phyloP scores from a whole-genome alignment of 192 early-diverging fungal genomes.

The Irineochytrium annulatum region DNA sequence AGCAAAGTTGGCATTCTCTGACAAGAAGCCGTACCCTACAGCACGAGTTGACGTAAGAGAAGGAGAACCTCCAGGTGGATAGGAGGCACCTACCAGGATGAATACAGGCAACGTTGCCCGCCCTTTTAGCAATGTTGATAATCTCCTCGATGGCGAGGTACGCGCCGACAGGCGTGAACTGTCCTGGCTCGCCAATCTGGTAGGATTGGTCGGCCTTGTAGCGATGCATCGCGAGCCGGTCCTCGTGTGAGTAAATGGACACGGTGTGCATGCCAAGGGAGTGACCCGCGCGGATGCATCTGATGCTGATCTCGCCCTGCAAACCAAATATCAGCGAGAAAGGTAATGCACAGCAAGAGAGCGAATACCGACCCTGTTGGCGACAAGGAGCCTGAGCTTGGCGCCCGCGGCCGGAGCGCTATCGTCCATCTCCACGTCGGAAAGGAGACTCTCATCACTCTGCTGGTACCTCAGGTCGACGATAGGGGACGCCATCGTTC shows the following conservation, averaged over 20 bases:
- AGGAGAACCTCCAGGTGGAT: too few species aligned
- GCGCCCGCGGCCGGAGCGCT: too few species aligned
- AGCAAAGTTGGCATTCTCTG: conserved; percentile 91
- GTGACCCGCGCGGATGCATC: neutral
- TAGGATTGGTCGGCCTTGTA: conserved; percentile 93
- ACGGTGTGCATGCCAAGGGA: neutral
- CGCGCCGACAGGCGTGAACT: conserved; percentile 86
- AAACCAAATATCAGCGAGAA: neutral
- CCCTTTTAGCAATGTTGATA: conserved; percentile 74
- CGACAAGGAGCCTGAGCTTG: too few species aligned
- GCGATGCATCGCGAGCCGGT: conserved; percentile 86
- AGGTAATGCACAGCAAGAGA: neutral
- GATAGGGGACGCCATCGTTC: too few species aligned
- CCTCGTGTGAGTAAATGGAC: conserved; percentile 81
- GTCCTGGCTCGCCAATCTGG: conserved; percentile 81
- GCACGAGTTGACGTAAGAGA: too few species aligned
- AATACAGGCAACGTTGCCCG: conserved; percentile 75
- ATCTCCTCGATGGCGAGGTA: conserved; percentile 94
- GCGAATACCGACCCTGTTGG: too few species aligned
- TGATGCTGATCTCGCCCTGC: neutral
- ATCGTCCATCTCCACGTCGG: too few species aligned
- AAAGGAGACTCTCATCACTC: too few species aligned
- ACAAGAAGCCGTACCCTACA: conserved; percentile 96
- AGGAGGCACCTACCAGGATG: too few species aligned
- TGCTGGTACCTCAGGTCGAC: too few species aligned